Conservation (phyloP, 768 basidiomycete species). For the Dioszegia aurantiaca region DNA sequence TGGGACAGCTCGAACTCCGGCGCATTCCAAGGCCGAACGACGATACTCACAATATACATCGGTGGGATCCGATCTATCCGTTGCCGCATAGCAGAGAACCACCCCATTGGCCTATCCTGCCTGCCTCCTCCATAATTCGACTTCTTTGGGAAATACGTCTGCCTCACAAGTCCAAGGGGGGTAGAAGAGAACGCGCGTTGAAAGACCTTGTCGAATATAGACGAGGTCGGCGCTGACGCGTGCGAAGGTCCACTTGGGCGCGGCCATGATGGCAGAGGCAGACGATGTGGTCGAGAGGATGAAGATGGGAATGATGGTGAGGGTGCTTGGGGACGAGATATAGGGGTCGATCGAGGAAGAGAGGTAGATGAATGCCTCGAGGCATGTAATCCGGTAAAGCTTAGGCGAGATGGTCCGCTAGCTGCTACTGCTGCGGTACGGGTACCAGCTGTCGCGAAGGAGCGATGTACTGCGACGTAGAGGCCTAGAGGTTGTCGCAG, state of each 20-base stretch:
- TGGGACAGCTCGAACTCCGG: no score
- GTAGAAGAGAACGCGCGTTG: slow-evolving; percentile 19
- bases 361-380: not conserved
- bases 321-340: not conserved
- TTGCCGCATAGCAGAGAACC: slow-evolving; percentile 26
- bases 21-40: not conserved
- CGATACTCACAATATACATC: slow-evolving; percentile 33
- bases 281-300: not conserved
- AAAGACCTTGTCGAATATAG: slow-evolving; percentile 1
- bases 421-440: not conserved
- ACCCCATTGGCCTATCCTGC: slow-evolving; percentile 22
- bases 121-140: slow-evolving; percentile 28
- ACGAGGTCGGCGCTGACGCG: not conserved
- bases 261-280: not conserved
- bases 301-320: not conserved
- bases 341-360: not conserved
- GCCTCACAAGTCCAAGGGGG: slow-evolving; percentile 17
- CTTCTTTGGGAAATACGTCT: slow-evolving; percentile 33
- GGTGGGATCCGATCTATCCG: slow-evolving; percentile 41
- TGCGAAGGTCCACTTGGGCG: not conserved
- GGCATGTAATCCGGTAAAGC: not conserved
- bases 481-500: not conserved
- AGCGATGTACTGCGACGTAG: not conserved
- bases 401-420: not conserved
- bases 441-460: not conserved